phyloP scores from a whole-genome alignment of 768 basidiomycete species.

The Xerocomellus intermedius region DNA sequence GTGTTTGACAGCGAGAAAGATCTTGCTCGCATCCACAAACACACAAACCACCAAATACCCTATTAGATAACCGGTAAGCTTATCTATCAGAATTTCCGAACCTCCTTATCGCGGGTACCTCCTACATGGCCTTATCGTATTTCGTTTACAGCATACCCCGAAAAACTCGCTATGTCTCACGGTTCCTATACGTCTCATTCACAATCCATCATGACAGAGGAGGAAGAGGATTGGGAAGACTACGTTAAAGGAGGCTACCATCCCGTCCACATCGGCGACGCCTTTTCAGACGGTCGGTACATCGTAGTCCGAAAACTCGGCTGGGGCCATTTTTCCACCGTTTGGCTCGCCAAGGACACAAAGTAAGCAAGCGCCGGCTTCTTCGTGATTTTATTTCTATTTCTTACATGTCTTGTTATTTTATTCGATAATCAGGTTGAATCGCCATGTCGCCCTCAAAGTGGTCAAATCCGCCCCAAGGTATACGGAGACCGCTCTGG shows the following conservation, averaged over 20 bases:
- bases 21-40: not conserved
- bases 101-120: constrained; percentile 31
- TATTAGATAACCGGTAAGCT: constrained; percentile 27
- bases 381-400: not conserved
- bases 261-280: constrained; percentile 93
- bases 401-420: constrained; percentile 10
- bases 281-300: constrained; percentile 85
- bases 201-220: constrained; percentile 82
- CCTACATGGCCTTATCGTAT: constrained; percentile 31
- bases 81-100: constrained; percentile 29
- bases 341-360: constrained; percentile 83
- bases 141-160: constrained; percentile 35
- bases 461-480: constrained; percentile 97
- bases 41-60: constrained; percentile 21
- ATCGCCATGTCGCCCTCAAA: constrained; percentile 97
- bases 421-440: constrained; percentile 55
- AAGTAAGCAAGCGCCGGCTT: constrained; percentile 50
- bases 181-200: constrained; percentile 71
- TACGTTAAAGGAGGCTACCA: constrained; percentile 82
- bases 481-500: constrained; percentile 97
- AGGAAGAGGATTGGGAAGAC: constrained; percentile 94
- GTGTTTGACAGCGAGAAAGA: not conserved
- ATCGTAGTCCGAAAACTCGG: constrained; percentile 92
- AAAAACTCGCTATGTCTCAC: constrained; percentile 56
- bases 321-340: constrained; percentile 93